A percentile compares a stretch with the other conserved stretches of the same genome.
Evolutionary conservation across 495 filamentous ascomycete genomes (phyloP).

Genomic region (Filosporella fistucella): DNA sequence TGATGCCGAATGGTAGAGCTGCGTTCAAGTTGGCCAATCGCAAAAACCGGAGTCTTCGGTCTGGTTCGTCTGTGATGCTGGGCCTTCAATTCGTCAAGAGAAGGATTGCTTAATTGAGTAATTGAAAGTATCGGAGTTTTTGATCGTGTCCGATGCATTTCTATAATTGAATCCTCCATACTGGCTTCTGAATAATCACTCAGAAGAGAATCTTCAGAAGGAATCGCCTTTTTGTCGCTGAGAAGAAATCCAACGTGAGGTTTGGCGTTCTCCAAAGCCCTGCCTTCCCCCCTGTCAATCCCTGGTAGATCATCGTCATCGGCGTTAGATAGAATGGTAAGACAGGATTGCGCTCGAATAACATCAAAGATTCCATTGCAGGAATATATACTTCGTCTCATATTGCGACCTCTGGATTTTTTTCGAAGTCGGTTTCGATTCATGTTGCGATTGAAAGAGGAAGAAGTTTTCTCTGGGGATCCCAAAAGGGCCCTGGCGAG

Average conservation of each 20-base stretch:
- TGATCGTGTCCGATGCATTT: neutral
- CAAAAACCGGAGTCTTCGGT: conserved; percentile 21
- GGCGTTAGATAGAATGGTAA: neutral
- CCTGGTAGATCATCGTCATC: neutral
- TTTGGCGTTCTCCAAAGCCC: neutral
- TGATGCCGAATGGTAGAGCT: neutral
- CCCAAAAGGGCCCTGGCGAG: neutral
- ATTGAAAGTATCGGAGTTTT: neutral
- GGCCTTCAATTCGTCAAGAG: neutral
- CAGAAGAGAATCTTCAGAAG: no score
- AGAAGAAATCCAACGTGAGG: conserved; percentile 1
- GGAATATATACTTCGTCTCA: neutral
- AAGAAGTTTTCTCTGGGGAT: neutral
- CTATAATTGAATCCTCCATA: neutral
- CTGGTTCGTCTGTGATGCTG: conserved; percentile 7
- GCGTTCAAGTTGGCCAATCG: conserved; percentile 18
- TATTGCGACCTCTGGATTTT: neutral
- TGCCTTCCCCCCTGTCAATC: no score
- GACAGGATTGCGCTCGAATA: neutral
- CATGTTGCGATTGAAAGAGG: neutral
- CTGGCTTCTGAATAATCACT: neutral
- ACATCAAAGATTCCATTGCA: neutral
- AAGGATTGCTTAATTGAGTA: neutral
- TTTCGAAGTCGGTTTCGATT: conserved; percentile 3
- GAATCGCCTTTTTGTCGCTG: no score